A percentile compares a stretch with the other conserved stretches of the same genome.
phyloP scores from a whole-genome alignment of 345 rosid genomes.

The Euphorbia peplus region DNA sequence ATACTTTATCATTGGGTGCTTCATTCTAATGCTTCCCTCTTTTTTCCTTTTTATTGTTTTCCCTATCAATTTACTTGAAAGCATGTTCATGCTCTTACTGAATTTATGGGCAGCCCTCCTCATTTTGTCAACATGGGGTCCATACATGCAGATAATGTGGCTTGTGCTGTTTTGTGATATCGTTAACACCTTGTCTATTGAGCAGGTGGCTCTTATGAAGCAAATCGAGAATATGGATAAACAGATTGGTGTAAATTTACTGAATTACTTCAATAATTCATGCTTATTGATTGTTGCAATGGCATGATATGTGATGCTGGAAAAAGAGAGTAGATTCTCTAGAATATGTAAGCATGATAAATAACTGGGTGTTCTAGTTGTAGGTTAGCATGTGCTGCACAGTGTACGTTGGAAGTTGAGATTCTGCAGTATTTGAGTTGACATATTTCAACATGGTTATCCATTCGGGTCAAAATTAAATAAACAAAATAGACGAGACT shows the following conservation, averaged over 20 bases:
- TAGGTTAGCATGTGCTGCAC: neutral
- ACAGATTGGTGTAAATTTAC: neutral
- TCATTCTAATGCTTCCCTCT: neutral
- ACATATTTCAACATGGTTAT: neutral
- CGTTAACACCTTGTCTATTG: neutral
- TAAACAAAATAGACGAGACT: neutral
- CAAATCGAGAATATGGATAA: neutral
- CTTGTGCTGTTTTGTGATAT: neutral
- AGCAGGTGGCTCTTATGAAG: neutral
- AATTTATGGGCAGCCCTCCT: neutral
- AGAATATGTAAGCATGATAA: neutral
- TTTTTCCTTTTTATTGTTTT: neutral
- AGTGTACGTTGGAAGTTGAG: neutral
- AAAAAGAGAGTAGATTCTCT: neutral
- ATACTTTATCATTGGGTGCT: neutral
- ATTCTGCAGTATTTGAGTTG: neutral
- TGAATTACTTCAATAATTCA: neutral
- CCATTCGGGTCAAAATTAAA: neutral
- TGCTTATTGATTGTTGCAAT: neutral
- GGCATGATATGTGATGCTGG: neutral
- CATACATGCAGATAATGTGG: neutral
- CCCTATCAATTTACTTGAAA: neutral
- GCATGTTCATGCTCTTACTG: neutral
- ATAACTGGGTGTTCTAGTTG: neutral
- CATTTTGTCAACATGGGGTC: neutral